These are phyloP conservation scores for Lasiodiplodia gonubiensis DNA, from an alignment of 2,329 filamentous ascomycete genomes.

Conservation along the genomic window DNA sequence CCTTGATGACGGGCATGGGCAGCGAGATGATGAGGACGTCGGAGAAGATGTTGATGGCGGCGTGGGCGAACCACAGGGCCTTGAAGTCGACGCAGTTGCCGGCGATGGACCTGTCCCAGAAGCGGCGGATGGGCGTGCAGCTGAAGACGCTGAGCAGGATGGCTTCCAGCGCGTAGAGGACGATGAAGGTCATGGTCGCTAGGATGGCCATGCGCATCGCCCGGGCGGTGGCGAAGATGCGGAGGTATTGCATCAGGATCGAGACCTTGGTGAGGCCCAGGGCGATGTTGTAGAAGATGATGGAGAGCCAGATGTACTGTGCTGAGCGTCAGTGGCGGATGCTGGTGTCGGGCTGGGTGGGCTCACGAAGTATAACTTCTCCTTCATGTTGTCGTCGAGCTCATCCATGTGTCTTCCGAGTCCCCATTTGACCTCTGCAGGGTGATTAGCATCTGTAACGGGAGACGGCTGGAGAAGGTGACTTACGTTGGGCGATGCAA, in stretches of 20 bases:
- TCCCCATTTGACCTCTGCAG: constrained; percentile 1
- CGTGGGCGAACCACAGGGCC: constrained; percentile 41
- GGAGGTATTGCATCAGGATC: constrained; percentile 43
- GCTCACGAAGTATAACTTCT: background rate
- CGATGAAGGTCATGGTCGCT: constrained; percentile 36
- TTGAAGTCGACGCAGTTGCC: constrained; percentile 35
- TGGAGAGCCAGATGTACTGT: constrained; percentile 38
- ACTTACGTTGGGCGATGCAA: background rate
- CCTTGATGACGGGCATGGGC: constrained; percentile 41
- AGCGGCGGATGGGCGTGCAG: constrained; percentile 38
- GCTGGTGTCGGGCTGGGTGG: background rate
- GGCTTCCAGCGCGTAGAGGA: constrained; percentile 38
- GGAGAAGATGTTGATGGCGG: constrained; percentile 42
- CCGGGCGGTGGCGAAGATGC: constrained; percentile 39
- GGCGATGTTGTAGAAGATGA: constrained; percentile 42
- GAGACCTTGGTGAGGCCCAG: constrained; percentile 42
- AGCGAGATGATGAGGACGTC: constrained; percentile 42
- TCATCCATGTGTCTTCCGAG: background rate
- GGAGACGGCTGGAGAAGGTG: no score
- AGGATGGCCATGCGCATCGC: constrained; percentile 36
- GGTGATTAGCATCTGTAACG: background rate
- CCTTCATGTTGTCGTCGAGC: background rate
- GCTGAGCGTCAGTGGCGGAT: background rate
- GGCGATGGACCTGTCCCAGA: constrained; percentile 33
- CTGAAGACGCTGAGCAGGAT: constrained; percentile 37